These are phyloP conservation scores for Phylloboletellus chloephorus DNA, from an alignment of 1,284 basidiomycete genomes.

Conservation along the genomic window DNA sequence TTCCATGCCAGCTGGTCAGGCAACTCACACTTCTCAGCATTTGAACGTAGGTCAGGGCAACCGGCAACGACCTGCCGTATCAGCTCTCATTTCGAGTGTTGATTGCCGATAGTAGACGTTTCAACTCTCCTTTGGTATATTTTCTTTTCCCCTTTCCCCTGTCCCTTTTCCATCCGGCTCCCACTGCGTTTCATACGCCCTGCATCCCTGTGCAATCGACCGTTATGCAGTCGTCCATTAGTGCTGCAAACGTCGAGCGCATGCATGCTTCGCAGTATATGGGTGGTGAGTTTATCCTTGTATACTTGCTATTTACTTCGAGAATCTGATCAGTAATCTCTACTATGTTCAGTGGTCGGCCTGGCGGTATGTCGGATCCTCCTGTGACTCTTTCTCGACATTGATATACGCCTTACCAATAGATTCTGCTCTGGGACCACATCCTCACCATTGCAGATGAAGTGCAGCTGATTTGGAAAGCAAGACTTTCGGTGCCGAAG, in stretches of 20 bases:
- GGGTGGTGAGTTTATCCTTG: slow-evolving; percentile 24
- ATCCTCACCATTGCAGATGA: slow-evolving; percentile 43
- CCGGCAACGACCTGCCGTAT: slow-evolving; percentile 9
- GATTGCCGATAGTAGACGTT: slow-evolving; percentile 2
- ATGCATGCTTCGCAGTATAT: slow-evolving; percentile 24
- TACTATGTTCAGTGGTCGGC: slow-evolving; percentile 19
- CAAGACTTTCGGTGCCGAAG: slow-evolving; percentile 38
- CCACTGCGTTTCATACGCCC: not conserved
- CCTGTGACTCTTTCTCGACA: not conserved
- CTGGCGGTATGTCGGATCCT: slow-evolving; percentile 19
- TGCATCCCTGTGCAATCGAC: not conserved
- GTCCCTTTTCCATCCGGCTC: not conserved
- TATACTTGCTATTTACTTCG: too few species aligned
- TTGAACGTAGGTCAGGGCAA: not conserved
- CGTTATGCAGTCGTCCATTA: too few species aligned
- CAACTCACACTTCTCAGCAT: too few species aligned
- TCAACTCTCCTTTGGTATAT: not conserved
- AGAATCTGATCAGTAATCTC: too few species aligned
- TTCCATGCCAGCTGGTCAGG: too few species aligned
- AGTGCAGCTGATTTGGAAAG: slow-evolving; percentile 43
- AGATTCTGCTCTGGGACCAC: slow-evolving; percentile 49
- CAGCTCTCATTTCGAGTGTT: not conserved
- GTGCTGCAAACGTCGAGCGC: too few species aligned
- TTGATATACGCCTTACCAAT: not conserved
- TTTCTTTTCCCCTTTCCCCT: not conserved